Conservation (phyloP, 2,329 filamentous ascomycete genomes). For the Neofusicoccum sp. region DNA sequence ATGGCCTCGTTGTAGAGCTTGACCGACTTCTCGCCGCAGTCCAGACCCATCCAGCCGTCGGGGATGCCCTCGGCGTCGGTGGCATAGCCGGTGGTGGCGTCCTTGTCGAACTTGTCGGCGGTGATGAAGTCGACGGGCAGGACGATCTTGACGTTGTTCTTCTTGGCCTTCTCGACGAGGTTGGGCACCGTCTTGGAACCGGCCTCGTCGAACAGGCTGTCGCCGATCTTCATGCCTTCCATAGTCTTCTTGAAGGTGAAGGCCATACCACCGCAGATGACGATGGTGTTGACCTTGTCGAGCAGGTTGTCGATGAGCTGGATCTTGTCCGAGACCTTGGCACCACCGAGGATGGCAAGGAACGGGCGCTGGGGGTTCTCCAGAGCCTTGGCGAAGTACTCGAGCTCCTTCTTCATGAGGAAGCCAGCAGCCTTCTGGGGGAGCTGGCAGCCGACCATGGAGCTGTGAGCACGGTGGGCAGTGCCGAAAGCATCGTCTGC, state of each 20-base stretch:
- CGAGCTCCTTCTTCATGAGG: conserved; percentile 99
- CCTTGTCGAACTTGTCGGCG: conserved; percentile 87
- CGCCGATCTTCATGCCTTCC: conserved; percentile 82
- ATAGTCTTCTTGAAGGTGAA: conserved; percentile 99
- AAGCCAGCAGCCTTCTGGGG: conserved; percentile 97
- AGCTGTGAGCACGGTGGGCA: conserved; percentile 96
- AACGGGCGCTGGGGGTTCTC: conserved; percentile 92
- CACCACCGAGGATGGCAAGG: conserved; percentile 95
- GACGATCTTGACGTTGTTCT: conserved; percentile 91
- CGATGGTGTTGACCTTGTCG: conserved; percentile 93
- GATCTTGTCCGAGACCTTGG: conserved; percentile 99
- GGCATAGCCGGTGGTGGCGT: conserved; percentile 77
- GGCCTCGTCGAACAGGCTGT: conserved; percentile 88
- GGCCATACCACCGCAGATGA: conserved; percentile 97
- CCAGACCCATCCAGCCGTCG: conserved; percentile 96
- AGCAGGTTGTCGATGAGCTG: conserved; percentile 98
- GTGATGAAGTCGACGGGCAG: conserved; percentile 94
- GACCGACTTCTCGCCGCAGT: conserved; percentile 86
- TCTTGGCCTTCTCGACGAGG: conserved; percentile 93
- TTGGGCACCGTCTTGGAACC: conserved; percentile 87
- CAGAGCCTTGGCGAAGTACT: conserved; percentile 97
- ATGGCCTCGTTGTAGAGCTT: conserved; percentile 88
- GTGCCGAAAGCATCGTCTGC: conserved; percentile 97
- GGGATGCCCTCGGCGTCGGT: conserved; percentile 88
- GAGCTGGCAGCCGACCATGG: conserved; percentile 95